Evolutionary conservation across 805 yeast species (phyloP).

Genomic region (Sporopachydermia lactativora): DNA sequence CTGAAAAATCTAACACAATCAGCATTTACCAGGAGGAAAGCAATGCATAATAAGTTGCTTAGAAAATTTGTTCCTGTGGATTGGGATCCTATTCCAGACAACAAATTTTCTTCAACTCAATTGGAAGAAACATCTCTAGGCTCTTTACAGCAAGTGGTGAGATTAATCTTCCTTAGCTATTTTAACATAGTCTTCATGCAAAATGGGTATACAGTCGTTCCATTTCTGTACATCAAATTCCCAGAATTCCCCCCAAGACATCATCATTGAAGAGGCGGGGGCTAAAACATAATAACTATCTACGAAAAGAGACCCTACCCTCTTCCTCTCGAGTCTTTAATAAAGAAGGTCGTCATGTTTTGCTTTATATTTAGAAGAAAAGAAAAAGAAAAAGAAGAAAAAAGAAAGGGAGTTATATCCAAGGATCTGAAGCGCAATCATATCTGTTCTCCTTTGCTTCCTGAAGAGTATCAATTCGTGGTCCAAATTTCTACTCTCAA

Average conservation of each 20-base stretch:
- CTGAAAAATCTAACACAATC: background rate
- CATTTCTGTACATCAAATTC: background rate
- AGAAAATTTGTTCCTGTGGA: constrained; percentile 1
- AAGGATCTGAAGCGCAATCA: constrained; percentile 1
- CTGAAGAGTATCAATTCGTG: constrained; percentile 1
- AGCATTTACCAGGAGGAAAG: constrained; percentile 1
- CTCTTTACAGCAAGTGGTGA: constrained; percentile 1
- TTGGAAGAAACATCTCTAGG: background rate
- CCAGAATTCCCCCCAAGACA: constrained; percentile 1
- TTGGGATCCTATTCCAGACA: constrained; percentile 1
- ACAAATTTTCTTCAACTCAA: background rate
- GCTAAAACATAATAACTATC: background rate
- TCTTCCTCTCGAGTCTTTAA: background rate
- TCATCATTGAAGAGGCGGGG: background rate
- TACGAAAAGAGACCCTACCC: constrained; percentile 1
- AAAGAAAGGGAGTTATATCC: background rate
- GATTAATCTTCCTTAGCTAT: background rate
- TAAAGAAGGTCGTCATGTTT: constrained; percentile 1
- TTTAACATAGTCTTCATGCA: background rate
- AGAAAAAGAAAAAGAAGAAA: background rate
- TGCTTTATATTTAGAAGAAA: constrained; percentile 1
- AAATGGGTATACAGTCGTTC: constrained; percentile 1
- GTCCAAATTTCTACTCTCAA: background rate
- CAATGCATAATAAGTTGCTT: background rate
- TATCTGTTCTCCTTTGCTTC: constrained; percentile 1